Conservation (phyloP, 2,329 filamentous ascomycete genomes). For the Colletotrichum nymphaeae region DNA sequence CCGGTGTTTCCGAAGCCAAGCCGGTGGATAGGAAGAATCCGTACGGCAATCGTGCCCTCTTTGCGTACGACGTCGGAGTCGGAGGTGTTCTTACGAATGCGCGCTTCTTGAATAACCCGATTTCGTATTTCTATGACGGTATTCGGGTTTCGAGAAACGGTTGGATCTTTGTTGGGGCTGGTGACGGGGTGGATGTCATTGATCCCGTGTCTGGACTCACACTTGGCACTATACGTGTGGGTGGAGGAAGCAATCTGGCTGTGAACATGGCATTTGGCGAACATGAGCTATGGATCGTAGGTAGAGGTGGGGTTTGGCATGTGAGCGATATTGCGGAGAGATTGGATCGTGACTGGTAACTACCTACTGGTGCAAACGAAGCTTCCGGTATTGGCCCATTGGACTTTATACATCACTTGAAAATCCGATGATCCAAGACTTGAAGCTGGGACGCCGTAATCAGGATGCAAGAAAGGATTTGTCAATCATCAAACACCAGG, state of each 20-base stretch:
- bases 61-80: not conserved
- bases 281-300: constrained; percentile 11
- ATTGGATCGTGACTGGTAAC: constrained; percentile 3
- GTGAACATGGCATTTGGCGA: constrained; percentile 3
- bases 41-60: not conserved
- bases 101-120: not conserved
- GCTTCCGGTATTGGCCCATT: too few relatives aligned
- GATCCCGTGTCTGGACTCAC: not conserved
- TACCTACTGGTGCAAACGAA: too few relatives aligned
- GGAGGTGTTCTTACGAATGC: not conserved
- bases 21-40: constrained; percentile 6
- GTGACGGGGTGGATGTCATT: not conserved
- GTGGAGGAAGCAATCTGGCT: not conserved
- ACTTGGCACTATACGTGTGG: not conserved
- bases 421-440: too few relatives aligned
- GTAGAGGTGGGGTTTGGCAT: constrained; percentile 10
- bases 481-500: not conserved
- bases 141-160: constrained; percentile 5
- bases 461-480: not conserved
- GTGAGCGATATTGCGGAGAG: not conserved
- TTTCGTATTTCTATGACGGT: constrained; percentile 16
- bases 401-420: too few relatives aligned
- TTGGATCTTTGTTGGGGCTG: constrained; percentile 10
- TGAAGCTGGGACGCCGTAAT: too few relatives aligned
- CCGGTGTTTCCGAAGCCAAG: constrained; percentile 12